phyloP scores from a whole-genome alignment of 1,284 basidiomycete genomes.

The Sanguinoderma infundibulare region DNA sequence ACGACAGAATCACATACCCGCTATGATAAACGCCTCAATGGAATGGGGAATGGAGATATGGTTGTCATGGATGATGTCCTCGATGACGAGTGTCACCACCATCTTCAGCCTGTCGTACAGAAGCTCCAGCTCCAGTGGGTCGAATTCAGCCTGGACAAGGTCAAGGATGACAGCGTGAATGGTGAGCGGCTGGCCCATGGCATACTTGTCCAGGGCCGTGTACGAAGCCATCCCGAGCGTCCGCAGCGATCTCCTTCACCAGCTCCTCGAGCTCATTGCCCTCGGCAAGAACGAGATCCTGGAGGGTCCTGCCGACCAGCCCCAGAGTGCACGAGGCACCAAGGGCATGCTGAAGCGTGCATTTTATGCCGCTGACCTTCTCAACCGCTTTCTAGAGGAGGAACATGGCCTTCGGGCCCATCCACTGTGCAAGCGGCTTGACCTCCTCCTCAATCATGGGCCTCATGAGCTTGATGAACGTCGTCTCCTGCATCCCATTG shows the following conservation, averaged over 20 bases:
- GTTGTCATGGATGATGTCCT: conserved; percentile 54
- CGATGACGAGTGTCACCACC: conserved; percentile 50
- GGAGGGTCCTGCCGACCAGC: too few species aligned
- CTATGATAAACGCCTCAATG: conserved; percentile 62
- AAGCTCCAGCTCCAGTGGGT: conserved; percentile 42
- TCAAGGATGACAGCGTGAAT: conserved; percentile 55
- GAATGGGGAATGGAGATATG: conserved; percentile 58
- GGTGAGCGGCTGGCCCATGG: conserved; percentile 36
- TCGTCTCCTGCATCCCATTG: conserved; percentile 54
- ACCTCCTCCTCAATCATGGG: conserved; percentile 53
- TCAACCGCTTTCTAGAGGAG: conserved; percentile 56
- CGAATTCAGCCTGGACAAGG: conserved; percentile 65
- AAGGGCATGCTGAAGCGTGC: too few species aligned
- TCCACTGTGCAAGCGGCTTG: conserved; percentile 56
- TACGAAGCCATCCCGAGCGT: conserved; percentile 32
- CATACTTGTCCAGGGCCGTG: conserved; percentile 26
- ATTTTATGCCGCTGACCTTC: too few species aligned
- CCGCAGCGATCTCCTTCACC: not conserved
- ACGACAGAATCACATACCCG: conserved; percentile 47
- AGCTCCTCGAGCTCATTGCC: conserved; percentile 3
- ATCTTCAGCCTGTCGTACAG: conserved; percentile 51
- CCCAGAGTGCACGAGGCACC: too few species aligned
- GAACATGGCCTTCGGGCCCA: conserved; percentile 46
- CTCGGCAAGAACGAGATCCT: too few species aligned
- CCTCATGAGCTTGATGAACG: conserved; percentile 54